These are phyloP conservation scores for Lachancea lanzarotensis DNA, from an alignment of 805 yeast genomes.

Conservation along the genomic window DNA sequence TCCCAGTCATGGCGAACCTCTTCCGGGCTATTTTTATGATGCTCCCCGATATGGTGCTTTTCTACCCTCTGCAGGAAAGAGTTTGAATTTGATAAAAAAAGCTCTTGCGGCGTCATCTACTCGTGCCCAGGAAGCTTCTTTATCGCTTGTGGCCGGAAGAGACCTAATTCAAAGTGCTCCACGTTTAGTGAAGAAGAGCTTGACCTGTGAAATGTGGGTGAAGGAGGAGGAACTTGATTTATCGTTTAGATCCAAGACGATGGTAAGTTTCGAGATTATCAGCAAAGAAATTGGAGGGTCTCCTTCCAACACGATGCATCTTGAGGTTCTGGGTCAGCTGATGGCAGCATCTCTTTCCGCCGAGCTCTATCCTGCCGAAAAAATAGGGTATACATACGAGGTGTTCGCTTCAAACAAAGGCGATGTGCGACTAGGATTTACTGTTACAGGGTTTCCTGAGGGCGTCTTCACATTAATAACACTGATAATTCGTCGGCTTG, in stretches of 20 bases:
- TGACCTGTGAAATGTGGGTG: conserved; percentile 46
- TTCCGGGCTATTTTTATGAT: neutral
- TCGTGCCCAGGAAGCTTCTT: conserved; percentile 27
- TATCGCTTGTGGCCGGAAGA: conserved; percentile 32
- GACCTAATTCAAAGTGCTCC: conserved; percentile 31
- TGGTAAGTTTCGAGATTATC: conserved; percentile 43
- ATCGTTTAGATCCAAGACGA: conserved; percentile 28
- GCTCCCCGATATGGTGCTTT: conserved; percentile 25
- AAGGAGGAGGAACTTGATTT: conserved; percentile 32
- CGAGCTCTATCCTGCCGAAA: conserved; percentile 46
- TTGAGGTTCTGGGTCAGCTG: conserved; percentile 49
- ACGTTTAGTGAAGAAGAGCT: conserved; percentile 30
- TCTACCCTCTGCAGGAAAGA: conserved; percentile 30
- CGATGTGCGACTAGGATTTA: conserved; percentile 46
- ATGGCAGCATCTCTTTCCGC: conserved; percentile 37
- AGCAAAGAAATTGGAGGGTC: conserved; percentile 28
- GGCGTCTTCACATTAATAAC: conserved; percentile 35
- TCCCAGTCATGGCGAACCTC: neutral
- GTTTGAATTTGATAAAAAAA: conserved; percentile 24
- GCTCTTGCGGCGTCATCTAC: conserved; percentile 22
- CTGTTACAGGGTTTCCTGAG: conserved; percentile 45
- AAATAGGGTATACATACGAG: conserved; percentile 53
- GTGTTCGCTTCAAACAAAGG: conserved; percentile 49
- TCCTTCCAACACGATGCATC: conserved; percentile 38
- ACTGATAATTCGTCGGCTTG: conserved; percentile 32